Percentiles rank a stretch among this genome's conserved stretches.
Conservation (phyloP, 2,329 filamentous ascomycete genomes). For the Sarocladium oryzae region DNA sequence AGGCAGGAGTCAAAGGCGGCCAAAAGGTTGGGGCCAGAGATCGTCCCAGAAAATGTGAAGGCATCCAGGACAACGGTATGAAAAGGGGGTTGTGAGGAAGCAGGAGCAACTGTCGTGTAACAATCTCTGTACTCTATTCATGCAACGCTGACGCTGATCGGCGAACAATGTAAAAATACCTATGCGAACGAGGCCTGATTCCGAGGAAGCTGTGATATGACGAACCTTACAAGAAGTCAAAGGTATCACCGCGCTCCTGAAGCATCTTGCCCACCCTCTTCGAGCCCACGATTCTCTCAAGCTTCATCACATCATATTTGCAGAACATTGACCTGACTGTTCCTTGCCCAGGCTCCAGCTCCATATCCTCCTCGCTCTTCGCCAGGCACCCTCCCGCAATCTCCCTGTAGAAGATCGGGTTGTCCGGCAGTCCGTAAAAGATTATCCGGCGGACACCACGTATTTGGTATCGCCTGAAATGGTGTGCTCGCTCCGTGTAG, state of each 20-base stretch:
- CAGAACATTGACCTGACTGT: slow-evolving; percentile 65
- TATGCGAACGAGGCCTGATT: background rate
- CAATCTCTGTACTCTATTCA: slow-evolving; percentile 13
- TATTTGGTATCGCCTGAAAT: slow-evolving; percentile 84
- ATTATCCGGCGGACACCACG: slow-evolving; percentile 77
- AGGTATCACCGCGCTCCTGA: slow-evolving; percentile 77
- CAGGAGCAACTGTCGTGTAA: slow-evolving; percentile 12
- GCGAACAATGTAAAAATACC: slow-evolving; percentile 2
- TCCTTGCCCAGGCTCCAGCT: slow-evolving; percentile 51
- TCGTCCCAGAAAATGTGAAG: slow-evolving; percentile 22
- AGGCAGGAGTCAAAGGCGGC: slow-evolving; percentile 25
- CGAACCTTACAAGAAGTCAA: slow-evolving; percentile 75
- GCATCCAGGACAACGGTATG: slow-evolving; percentile 14
- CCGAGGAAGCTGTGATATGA: background rate
- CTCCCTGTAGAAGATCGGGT: slow-evolving; percentile 74
- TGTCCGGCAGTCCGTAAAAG: slow-evolving; percentile 87
- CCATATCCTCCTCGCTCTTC: slow-evolving; percentile 50
- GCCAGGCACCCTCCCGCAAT: slow-evolving; percentile 62
- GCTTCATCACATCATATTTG: slow-evolving; percentile 79
- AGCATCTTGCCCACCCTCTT: slow-evolving; percentile 80
- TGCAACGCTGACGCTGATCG: background rate
- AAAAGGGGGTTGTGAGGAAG: slow-evolving; percentile 8
- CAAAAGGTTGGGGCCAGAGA: slow-evolving; percentile 23
- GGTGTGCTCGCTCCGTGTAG: slow-evolving; percentile 94
- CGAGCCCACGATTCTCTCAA: slow-evolving; percentile 82